phyloP scores from a whole-genome alignment of 352 stramenopile genomes.

The Phytophthora quininea region DNA sequence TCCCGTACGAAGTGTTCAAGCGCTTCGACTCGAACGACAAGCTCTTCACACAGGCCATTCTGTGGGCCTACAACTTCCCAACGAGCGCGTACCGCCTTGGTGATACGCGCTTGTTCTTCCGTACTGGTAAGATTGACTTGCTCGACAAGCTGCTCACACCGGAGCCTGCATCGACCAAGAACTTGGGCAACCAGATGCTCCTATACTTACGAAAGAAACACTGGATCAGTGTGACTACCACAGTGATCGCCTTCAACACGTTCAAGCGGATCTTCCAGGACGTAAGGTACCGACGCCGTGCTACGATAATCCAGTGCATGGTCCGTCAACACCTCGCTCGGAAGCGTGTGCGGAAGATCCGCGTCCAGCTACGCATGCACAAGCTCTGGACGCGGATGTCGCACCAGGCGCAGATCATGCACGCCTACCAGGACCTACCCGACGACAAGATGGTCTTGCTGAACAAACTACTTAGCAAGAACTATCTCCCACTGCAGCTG shows the following conservation, averaged over 20 bases:
- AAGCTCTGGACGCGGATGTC: slow-evolving; percentile 69
- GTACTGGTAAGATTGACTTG: slow-evolving; percentile 86
- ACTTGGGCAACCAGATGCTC: slow-evolving; percentile 46
- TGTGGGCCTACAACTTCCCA: slow-evolving; percentile 80
- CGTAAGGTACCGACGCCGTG: slow-evolving; percentile 72
- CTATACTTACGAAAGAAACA: slow-evolving; percentile 80
- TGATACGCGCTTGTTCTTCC: slow-evolving; percentile 85
- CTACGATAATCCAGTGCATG: slow-evolving; percentile 81
- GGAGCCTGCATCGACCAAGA: slow-evolving; percentile 34
- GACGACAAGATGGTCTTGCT: slow-evolving; percentile 89
- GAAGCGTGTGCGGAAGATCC: slow-evolving; percentile 69
- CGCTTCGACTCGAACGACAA: slow-evolving; percentile 86
- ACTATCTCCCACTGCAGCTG: slow-evolving; percentile 63
- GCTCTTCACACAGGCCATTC: slow-evolving; percentile 85
- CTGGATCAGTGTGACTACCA: slow-evolving; percentile 73
- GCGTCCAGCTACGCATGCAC: slow-evolving; percentile 65
- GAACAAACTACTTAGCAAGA: slow-evolving; percentile 73
- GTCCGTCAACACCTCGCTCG: slow-evolving; percentile 75
- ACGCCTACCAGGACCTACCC: slow-evolving; percentile 71
- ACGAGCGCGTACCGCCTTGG: slow-evolving; percentile 79
- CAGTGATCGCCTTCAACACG: slow-evolving; percentile 73
- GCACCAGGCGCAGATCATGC: slow-evolving; percentile 75
- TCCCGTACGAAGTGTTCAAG: slow-evolving; percentile 68
- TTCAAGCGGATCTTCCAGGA: slow-evolving; percentile 77
- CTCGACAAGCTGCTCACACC: slow-evolving; percentile 79